A percentile compares a stretch with the other conserved stretches of the same genome.
phyloP scores from a whole-genome alignment of 1,284 basidiomycete species.

The Earliella scabrosa region DNA sequence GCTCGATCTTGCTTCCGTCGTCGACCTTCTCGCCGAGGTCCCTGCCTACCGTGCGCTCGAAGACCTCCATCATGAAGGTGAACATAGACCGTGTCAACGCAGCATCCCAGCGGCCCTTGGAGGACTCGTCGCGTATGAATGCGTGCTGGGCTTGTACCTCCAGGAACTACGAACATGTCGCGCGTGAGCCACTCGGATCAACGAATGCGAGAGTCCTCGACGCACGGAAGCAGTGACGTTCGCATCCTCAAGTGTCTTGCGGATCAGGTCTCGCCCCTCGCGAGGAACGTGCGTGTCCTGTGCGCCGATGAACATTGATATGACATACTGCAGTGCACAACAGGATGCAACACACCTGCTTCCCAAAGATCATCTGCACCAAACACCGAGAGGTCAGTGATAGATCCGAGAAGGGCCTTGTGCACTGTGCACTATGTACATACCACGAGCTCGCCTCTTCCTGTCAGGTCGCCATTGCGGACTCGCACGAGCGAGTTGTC shows the following conservation, averaged over 20 bases:
- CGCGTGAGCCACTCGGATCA: not conserved
- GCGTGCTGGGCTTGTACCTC: conserved; percentile 95
- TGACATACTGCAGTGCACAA: not conserved
- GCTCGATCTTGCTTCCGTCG: conserved; percentile 56
- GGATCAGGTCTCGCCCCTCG: conserved; percentile 81
- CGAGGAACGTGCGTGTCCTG: conserved; percentile 91
- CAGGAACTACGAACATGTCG: conserved; percentile 61
- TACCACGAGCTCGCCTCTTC: conserved; percentile 84
- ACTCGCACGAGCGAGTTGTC: conserved; percentile 80
- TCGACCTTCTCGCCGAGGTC: conserved; percentile 75
- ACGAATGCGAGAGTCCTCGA: not conserved
- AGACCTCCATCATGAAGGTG: conserved; percentile 90
- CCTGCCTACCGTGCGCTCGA: conserved; percentile 82
- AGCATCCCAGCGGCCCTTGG: conserved; percentile 93
- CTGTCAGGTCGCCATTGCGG: conserved; percentile 72
- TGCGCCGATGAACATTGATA: no score
- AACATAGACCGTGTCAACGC: conserved; percentile 85
- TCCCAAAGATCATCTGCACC: conserved; percentile 88
- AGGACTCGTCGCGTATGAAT: conserved; percentile 89
- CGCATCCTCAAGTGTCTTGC: conserved; percentile 80
- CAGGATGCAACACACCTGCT: conserved; percentile 60
- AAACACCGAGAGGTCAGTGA: not conserved
- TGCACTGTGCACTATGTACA: no score
- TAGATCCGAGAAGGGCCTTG: no score
- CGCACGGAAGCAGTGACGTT: conserved; percentile 71